Conservation (phyloP, 345 rosid genomes). For the Syzygium aqueum region DNA sequence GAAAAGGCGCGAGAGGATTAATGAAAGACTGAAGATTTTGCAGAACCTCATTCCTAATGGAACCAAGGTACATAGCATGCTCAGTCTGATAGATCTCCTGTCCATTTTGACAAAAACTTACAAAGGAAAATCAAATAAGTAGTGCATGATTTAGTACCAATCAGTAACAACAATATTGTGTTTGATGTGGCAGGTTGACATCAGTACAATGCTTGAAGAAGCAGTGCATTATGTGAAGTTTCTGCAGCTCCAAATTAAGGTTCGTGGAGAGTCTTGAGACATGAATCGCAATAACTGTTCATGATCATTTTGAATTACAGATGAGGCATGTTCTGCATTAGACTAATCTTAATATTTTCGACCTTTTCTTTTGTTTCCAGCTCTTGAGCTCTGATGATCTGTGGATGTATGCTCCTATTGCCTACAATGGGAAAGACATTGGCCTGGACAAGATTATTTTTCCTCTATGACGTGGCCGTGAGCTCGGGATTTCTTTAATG, state of each 20-base stretch:
- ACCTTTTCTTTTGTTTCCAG: constrained; percentile 19
- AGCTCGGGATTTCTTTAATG: background rate
- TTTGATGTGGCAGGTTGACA: constrained; percentile 37
- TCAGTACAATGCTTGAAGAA: constrained; percentile 96
- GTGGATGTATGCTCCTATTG: constrained; percentile 97
- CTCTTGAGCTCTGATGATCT: constrained; percentile 89
- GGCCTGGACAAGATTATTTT: constrained; percentile 66
- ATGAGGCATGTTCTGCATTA: background rate
- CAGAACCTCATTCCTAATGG: constrained; percentile 94
- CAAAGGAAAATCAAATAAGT: background rate
- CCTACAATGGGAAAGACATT: constrained; percentile 78
- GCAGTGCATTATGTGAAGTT: constrained; percentile 88
- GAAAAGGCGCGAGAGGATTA: constrained; percentile 88
- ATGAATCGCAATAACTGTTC: background rate
- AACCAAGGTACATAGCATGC: constrained; percentile 41
- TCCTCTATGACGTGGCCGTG: background rate
- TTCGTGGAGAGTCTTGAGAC: constrained; percentile 1
- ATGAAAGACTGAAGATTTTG: constrained; percentile 60
- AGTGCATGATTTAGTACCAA: background rate
- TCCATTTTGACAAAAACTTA: background rate
- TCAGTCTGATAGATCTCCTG: background rate
- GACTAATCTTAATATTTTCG: background rate
- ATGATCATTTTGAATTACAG: background rate
- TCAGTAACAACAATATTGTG: background rate
- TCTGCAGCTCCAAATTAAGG: constrained; percentile 89